Percentiles rank a stretch among this genome's conserved stretches.
These are phyloP conservation scores for Apophysomyces trapeziformis DNA, from an alignment of 371 early-diverging fungal genomes.

Conservation along the genomic window DNA sequence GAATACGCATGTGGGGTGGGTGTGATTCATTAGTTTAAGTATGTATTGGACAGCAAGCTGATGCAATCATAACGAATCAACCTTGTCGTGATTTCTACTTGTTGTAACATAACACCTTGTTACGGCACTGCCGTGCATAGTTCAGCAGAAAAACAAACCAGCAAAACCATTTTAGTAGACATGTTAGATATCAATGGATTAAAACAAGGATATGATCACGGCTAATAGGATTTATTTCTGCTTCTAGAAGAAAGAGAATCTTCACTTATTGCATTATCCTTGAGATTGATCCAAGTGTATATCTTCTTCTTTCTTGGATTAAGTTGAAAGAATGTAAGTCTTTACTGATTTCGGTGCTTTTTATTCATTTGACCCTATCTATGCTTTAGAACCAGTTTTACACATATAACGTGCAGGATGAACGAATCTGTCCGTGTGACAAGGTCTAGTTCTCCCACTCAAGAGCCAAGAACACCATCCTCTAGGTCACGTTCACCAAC, in stretches of 20 bases:
- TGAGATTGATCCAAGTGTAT: neutral
- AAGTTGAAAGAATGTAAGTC: neutral
- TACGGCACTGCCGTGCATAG: constrained; percentile 3
- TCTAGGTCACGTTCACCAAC: constrained; percentile 4
- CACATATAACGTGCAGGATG: constrained; percentile 3
- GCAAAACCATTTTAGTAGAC: neutral
- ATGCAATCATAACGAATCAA: constrained; percentile 1
- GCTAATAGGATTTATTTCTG: constrained; percentile 3
- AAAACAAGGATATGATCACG: constrained; percentile 1
- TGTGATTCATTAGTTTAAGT: neutral
- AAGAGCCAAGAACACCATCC: constrained; percentile 3
- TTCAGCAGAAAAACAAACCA: constrained; percentile 4
- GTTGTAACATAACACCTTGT: neutral
- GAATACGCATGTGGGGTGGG: neutral
- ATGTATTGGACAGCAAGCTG: neutral
- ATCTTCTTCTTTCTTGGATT: neutral
- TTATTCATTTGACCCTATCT: neutral
- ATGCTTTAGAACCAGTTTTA: neutral
- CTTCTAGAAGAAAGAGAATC: neutral
- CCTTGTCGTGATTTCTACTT: constrained; percentile 8
- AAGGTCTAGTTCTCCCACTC: constrained; percentile 8
- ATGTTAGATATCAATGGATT: neutral
- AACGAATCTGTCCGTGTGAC: constrained; percentile 11
- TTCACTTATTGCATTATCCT: neutral
- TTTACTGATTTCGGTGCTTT: neutral